A percentile compares a stretch with the other conserved stretches of the same genome.
Evolutionary conservation across 2,329 filamentous ascomycete species (phyloP).

Genomic region (Fusarium anguioides): DNA sequence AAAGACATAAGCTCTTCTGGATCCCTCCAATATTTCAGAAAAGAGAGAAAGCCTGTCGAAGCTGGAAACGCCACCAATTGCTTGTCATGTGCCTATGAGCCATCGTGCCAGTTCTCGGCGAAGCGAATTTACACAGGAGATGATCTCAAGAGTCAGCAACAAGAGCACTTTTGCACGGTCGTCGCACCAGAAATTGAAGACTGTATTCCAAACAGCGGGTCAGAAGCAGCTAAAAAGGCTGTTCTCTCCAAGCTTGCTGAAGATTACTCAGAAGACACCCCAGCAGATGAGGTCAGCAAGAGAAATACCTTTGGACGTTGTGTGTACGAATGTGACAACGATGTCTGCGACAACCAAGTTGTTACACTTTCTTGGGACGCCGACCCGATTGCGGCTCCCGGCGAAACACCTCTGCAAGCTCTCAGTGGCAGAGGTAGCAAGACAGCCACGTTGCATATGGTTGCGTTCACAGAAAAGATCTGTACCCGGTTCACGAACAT

Average conservation of each 20-base stretch:
- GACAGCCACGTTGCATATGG: not conserved
- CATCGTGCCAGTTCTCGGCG: not conserved
- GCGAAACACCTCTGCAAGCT: not conserved
- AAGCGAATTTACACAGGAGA: not conserved
- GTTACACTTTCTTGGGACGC: not conserved
- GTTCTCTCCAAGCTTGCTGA: not conserved
- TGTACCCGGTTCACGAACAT: not conserved
- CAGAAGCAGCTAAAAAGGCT: not conserved
- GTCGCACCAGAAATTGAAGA: not conserved
- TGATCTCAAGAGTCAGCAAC: not conserved
- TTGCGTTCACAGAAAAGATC: not conserved
- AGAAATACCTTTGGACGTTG: not conserved
- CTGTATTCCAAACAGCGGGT: not conserved
- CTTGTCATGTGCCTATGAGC: not conserved
- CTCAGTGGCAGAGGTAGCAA: not conserved
- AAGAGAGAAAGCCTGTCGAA: not conserved
- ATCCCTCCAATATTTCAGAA: not conserved
- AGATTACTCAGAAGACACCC: not conserved
- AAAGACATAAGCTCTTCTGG: constrained; percentile 1
- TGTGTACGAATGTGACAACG: not conserved
- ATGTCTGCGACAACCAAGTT: not conserved
- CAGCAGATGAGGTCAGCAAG: not conserved
- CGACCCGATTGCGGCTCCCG: not conserved
- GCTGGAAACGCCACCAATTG: not conserved
- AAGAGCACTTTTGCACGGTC: not conserved